A percentile compares a stretch with the other conserved stretches of the same genome.
Conservation (phyloP, 2,329 filamentous ascomycete genomes). For the Neonectria neomacrospora region DNA sequence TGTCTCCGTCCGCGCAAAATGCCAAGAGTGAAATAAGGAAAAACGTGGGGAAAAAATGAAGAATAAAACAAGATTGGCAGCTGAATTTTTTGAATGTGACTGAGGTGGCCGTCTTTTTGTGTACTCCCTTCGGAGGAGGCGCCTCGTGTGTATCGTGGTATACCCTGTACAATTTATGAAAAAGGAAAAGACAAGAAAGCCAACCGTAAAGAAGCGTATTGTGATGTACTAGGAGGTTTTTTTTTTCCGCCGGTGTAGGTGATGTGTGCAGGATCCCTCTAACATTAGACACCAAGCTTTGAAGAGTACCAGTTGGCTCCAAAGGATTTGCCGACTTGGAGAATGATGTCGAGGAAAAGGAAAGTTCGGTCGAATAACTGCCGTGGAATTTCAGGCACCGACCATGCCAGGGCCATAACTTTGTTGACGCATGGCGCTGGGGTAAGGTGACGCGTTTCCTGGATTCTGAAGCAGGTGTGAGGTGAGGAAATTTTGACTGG, state of each 20-base stretch:
- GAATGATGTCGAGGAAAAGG: constrained; percentile 13
- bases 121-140: constrained; percentile 28
- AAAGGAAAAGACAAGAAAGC: constrained; percentile 28
- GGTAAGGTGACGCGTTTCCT: constrained; percentile 56
- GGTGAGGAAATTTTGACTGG: constrained; percentile 45
- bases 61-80: constrained; percentile 32
- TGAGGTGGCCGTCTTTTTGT: constrained; percentile 29
- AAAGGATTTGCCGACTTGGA: constrained; percentile 8
- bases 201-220: constrained; percentile 28
- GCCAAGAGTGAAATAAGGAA: constrained; percentile 32
- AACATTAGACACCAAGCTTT: constrained; percentile 29
- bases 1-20: constrained; percentile 40
- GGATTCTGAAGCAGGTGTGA: constrained; percentile 60
- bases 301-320: constrained; percentile 25
- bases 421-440: constrained; percentile 59
- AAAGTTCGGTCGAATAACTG: constrained; percentile 3
- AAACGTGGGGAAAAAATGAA: constrained; percentile 30
- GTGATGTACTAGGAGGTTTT: constrained; percentile 12
- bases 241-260: constrained; percentile 24
- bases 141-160: constrained; percentile 45
- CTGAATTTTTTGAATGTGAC: constrained; percentile 34
- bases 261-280: constrained; percentile 13
- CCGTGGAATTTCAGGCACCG: constrained; percentile 57
- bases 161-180: constrained; percentile 46
- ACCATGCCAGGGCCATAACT: constrained; percentile 70